Evolutionary conservation across 1,284 basidiomycete species (phyloP), one percentile per base, ranked within the genome.

Genomic region (Cryptococcus sp.): DNA sequence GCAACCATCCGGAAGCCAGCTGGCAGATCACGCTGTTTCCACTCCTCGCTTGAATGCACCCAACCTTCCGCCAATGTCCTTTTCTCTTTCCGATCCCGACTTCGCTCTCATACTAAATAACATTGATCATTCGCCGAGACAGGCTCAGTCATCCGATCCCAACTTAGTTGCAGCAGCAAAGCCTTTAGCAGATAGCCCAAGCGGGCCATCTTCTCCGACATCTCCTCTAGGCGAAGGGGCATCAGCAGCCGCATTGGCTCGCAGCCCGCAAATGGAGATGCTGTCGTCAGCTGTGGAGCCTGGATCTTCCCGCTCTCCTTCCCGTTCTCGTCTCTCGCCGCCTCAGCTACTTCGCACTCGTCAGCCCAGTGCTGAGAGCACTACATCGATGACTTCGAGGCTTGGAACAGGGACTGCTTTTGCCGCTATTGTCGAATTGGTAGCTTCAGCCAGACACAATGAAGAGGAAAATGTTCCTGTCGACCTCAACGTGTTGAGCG

Each of bases 401-500:
- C 56, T 69, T 8, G 72, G 63, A 4, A 61, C 63, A 13, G 71
- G 73, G 37, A 65, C 63, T 25, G 65, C 71, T 3, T 69, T 74
- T 43, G 38, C 54, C 5, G 37, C 54, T 3, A 48, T 77, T 7
- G 65, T 68, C 5, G 70, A 72, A 20, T 81, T 85, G 15, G 74
- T 92, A 41, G 77, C 82, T 2, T 83, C 86, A 58, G 86, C 89
- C 8, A 85, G 82, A 61, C 84, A 86, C 48, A 82, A 83, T 51
- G 84, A 85, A 3, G 81, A 82, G 13, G 82, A 84, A 52, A 85
- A 86, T 52, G 80, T 94, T 39, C 84, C 84, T 67, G 80, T 97
- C 41, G 91, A 94, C 66, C 81, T 85, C 25, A 82, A 80, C 46
- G 85, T 95, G 58, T 81, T 94, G 22, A 87, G 89, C 70, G 83